Base-by-base conservation (phyloP, 441 rosid species). In the Omphalea diandra region DNA sequence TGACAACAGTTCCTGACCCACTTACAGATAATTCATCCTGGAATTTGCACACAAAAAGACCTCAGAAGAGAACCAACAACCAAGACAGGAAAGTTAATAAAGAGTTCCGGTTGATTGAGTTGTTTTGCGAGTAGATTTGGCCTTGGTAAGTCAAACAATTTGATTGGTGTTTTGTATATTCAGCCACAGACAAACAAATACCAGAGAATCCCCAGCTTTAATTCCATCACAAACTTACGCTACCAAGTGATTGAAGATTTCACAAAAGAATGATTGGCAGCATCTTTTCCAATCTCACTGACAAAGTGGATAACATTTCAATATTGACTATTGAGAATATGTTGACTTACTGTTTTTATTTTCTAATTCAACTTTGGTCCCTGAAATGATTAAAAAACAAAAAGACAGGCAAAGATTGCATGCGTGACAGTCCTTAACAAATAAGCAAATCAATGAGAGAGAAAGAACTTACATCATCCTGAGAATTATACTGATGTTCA, bases 1-100 rank as follows among this genome's bases (percentile, higher is more conserved):
- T 76, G 35, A 96, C 97, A 72, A 96, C 88, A 67, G 99, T 96
- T 86, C 98, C 99, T 2, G 97, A 90, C 65, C 85, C 97, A 49
- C 87, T 85, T 72, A 76, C 68, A 63, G 94, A 83, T 12, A 74
- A 80, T 56, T 91, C 97, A 64, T 96, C 98, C 99, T 96, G 86
- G 62, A 82, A 83, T 79, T 36, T n/a, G 67, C 63, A 69, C 47
- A 59, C 62, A 69, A 80, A n/a, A 73, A 2, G 52, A 56, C 55
- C 73, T 69, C 38, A 73, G 53, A 54, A 66, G 50, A 72, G 70
- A 26, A n/a, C n/a, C n/a, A n/a, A n/a, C 8, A 32, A 32, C 17
- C 55, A 40, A 50, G 27, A 50, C 14, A 27, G 59, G 35, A 52
- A 55, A 29, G 20, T 29, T 55, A 29, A 62, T 17, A 4, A 26